Evolutionary conservation across 177 flowering plant species (phyloP).

Genomic region (Vitis hybrid): DNA sequence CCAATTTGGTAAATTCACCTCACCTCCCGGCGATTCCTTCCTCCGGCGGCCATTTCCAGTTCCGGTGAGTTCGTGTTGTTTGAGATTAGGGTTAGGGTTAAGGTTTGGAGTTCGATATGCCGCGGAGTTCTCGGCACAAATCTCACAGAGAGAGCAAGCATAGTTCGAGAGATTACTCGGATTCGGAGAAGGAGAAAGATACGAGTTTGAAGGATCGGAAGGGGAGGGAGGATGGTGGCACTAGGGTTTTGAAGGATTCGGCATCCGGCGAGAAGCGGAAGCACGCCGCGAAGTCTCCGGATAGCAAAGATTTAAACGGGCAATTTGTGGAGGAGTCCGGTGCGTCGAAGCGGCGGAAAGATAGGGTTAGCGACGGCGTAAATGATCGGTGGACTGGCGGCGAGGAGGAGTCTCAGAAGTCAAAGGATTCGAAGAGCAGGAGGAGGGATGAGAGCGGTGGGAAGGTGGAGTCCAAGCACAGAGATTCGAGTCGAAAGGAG

Average conservation of each 20-base stretch:
- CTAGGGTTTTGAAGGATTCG: slow-evolving; percentile 31
- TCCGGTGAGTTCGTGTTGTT: neutral
- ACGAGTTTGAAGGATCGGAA: slow-evolving; percentile 28
- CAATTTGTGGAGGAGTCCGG: slow-evolving; percentile 26
- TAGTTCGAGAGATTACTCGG: slow-evolving; percentile 38
- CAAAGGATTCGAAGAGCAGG: slow-evolving; percentile 34
- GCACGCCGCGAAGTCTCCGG: slow-evolving; percentile 20
- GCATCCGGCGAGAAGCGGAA: slow-evolving; percentile 34
- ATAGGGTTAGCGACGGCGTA: slow-evolving; percentile 14
- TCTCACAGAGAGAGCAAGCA: slow-evolving; percentile 29
- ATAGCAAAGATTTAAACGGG: slow-evolving; percentile 26
- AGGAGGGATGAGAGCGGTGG: slow-evolving; percentile 25
- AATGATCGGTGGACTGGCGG: slow-evolving; percentile 40
- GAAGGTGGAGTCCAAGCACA: slow-evolving; percentile 22
- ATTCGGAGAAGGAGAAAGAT: slow-evolving; percentile 38
- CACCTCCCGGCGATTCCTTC: slow-evolving; percentile 6
- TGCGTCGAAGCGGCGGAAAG: slow-evolving; percentile 32
- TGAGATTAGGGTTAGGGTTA: slow-evolving; percentile 1
- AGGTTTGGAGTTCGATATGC: slow-evolving; percentile 19
- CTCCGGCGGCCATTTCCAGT: neutral
- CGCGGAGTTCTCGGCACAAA: slow-evolving; percentile 40
- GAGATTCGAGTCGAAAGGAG: slow-evolving; percentile 27
- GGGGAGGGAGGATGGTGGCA: slow-evolving; percentile 21
- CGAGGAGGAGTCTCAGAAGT: slow-evolving; percentile 20
- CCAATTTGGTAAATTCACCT: slow-evolving; percentile 1